A percentile compares a stretch with the other conserved stretches of the same genome.
phyloP scores from a whole-genome alignment of 225 moss, liverwort and hornwort genomes.

The Antitrichia curtipendula region DNA sequence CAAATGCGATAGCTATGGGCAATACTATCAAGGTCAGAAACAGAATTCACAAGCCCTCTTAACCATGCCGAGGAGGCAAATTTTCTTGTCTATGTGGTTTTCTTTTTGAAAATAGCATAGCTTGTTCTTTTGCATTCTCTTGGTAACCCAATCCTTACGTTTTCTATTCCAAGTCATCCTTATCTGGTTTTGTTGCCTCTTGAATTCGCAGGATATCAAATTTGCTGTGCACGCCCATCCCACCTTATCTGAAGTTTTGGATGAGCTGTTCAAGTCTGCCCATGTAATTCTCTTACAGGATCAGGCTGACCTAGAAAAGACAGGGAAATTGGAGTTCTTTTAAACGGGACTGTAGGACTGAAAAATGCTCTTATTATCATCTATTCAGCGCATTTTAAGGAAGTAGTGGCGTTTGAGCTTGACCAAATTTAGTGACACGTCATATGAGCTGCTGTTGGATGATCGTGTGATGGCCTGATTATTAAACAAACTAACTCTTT shows the following conservation, averaged over 20 bases:
- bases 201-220: constrained; percentile 61
- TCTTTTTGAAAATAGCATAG: neutral
- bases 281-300: constrained; percentile 29
- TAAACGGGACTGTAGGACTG: neutral
- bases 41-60: neutral
- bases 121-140: neutral
- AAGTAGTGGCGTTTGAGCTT: neutral
- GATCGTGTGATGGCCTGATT: neutral
- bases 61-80: neutral
- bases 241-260: constrained; percentile 86
- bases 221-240: constrained; percentile 96
- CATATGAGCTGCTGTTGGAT: neutral
- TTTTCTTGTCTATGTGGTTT: neutral
- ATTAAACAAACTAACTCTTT: neutral
- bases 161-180: neutral
- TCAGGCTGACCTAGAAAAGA: neutral
- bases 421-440: neutral
- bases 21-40: constrained; percentile 62
- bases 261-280: constrained; percentile 92
- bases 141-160: neutral
- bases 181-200: neutral
- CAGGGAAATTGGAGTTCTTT: neutral
- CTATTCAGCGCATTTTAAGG: neutral
- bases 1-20: constrained; percentile 93
- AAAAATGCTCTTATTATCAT: neutral